phyloP scores from a whole-genome alignment of 225 moss, liverwort and hornwort genomes.

The Pseudoscleropodium purum region DNA sequence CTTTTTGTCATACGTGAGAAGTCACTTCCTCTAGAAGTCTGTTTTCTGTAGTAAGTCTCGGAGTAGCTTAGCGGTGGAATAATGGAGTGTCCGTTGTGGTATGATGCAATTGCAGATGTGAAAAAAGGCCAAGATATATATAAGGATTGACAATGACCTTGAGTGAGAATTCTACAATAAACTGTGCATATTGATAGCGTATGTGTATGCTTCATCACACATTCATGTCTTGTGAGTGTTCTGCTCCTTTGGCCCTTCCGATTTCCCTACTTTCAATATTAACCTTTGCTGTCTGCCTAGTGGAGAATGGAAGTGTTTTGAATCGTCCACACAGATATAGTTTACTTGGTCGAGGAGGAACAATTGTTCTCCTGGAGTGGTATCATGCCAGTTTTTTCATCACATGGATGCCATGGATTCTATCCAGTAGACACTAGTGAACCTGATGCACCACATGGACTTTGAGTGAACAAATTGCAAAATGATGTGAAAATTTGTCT shows the following conservation, averaged over 20 bases:
- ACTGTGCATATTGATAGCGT: background rate
- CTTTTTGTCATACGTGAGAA: background rate
- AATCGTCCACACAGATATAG: background rate
- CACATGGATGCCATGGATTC: background rate
- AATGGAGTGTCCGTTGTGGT: conserved; percentile 9
- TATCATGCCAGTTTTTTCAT: background rate
- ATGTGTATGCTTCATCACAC: background rate
- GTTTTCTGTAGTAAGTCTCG: background rate
- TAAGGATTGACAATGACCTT: conserved; percentile 7
- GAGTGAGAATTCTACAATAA: background rate
- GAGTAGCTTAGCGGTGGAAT: background rate
- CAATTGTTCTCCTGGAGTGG: background rate
- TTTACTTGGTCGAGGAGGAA: background rate
- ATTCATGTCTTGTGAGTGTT: conserved; percentile 2
- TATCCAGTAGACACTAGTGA: no score
- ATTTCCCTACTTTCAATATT: background rate
- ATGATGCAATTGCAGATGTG: conserved; percentile 22
- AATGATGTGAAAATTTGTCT: background rate
- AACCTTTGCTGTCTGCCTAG: background rate
- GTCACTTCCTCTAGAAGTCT: background rate
- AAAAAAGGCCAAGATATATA: conserved; percentile 7
- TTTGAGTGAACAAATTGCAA: no score
- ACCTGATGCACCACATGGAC: no score
- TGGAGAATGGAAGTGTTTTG: background rate
- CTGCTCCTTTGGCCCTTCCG: background rate